Percentiles rank a stretch among this genome's conserved stretches.
Evolutionary conservation across 2,329 filamentous ascomycete genomes (phyloP).

Genomic region (Onygenales sp.): DNA sequence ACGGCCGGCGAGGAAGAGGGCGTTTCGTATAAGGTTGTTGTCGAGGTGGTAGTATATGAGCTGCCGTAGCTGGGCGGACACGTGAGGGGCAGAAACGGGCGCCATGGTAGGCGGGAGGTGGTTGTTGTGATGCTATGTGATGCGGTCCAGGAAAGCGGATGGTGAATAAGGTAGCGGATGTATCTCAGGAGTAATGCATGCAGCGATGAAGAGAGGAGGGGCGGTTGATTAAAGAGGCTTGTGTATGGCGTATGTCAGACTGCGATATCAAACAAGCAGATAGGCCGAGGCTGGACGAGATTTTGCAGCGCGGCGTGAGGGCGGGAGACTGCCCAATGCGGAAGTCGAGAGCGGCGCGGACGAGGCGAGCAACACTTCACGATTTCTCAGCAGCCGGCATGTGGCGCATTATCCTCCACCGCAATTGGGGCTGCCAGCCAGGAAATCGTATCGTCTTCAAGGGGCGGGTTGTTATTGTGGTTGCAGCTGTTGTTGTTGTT

Average conservation of each 20-base stretch:
- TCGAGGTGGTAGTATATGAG: constrained; percentile 70
- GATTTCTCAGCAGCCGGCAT: background rate
- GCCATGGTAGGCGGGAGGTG: constrained; percentile 38
- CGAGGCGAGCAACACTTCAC: background rate
- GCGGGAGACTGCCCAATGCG: background rate
- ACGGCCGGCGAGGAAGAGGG: constrained; percentile 85
- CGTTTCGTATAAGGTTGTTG: constrained; percentile 80
- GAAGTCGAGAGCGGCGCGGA: background rate
- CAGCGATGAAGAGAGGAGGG: background rate
- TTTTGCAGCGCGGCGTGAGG: background rate
- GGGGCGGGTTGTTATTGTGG: no score
- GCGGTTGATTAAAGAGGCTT: no score
- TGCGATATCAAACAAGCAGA: no score
- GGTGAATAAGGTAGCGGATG: background rate
- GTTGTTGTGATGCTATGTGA: background rate
- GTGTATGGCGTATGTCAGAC: no score
- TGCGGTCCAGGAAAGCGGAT: background rate
- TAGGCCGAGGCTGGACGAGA: no score
- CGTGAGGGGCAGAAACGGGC: constrained; percentile 40
- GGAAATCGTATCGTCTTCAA: no score
- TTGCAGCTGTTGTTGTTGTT: no score
- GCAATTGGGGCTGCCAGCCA: background rate
- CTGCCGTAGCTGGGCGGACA: constrained; percentile 53
- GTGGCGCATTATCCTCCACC: background rate
- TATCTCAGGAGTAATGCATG: background rate